Evolutionary conservation across 2,329 filamentous ascomycete species (phyloP).

Genomic region (Hymenoscyphus fraxineus): DNA sequence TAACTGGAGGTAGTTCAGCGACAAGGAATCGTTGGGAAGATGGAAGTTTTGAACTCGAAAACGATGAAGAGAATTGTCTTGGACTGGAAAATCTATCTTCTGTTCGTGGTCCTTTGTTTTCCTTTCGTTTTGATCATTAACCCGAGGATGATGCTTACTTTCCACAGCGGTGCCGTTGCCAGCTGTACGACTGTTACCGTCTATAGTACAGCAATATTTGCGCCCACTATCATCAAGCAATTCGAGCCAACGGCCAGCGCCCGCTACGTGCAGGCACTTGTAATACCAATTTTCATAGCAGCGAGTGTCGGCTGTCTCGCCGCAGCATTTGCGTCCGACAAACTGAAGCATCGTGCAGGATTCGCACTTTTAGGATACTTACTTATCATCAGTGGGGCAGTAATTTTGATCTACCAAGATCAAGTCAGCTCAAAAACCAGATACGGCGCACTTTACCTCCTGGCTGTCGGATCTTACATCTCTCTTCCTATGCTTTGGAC

Average conservation of each 20-base stretch:
- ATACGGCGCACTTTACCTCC: conserved; percentile 38
- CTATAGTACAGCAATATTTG: conserved; percentile 39
- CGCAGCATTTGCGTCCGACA: conserved; percentile 36
- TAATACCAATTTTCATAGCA: conserved; percentile 39
- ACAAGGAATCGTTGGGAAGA: conserved; percentile 25
- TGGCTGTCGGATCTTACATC: conserved; percentile 35
- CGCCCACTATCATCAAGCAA: conserved; percentile 41
- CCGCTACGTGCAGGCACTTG: conserved; percentile 37
- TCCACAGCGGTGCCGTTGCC: conserved; percentile 9
- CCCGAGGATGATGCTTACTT: neutral
- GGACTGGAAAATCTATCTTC: conserved; percentile 41
- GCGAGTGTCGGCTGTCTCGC: conserved; percentile 34
- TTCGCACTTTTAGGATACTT: conserved; percentile 35
- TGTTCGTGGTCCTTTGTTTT: conserved; percentile 7
- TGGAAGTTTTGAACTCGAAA: conserved; percentile 17
- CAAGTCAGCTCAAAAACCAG: conserved; percentile 10
- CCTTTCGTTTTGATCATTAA: neutral
- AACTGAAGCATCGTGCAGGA: conserved; percentile 35
- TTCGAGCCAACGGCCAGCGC: conserved; percentile 37
- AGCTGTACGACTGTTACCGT: conserved; percentile 15
- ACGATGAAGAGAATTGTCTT: conserved; percentile 21
- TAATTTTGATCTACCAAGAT: conserved; percentile 35
- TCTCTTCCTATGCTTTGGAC: conserved; percentile 38
- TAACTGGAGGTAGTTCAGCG: conserved; percentile 24
- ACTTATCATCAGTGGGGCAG: conserved; percentile 35